A percentile compares a stretch with the other conserved stretches of the same genome.
Evolutionary conservation across 2,329 filamentous ascomycete genomes (phyloP).

Genomic region (Cordyceps farinosa): DNA sequence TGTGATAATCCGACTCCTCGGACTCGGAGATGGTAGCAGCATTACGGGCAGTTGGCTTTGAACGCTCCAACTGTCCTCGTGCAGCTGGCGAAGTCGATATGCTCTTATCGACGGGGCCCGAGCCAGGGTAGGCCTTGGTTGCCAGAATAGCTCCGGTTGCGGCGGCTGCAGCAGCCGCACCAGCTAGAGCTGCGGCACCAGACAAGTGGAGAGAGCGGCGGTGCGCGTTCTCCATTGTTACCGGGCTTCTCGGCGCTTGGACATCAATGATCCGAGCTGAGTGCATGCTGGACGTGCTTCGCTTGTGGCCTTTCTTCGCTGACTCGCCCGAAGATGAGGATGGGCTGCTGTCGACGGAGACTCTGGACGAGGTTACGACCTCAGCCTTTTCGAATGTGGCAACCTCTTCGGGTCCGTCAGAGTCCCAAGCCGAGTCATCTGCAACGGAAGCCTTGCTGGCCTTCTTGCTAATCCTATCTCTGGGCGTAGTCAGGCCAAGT

Average conservation of each 20-base stretch:
- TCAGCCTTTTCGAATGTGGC: constrained; percentile 53
- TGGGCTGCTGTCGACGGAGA: constrained; percentile 51
- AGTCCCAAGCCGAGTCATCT: constrained; percentile 14
- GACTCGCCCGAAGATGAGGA: constrained; percentile 49
- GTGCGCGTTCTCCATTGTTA: constrained; percentile 41
- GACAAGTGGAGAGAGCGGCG: constrained; percentile 39
- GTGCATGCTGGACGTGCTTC: constrained; percentile 46
- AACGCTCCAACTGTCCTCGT: constrained; percentile 14
- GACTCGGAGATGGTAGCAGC: constrained; percentile 40
- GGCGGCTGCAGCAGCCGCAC: constrained; percentile 11
- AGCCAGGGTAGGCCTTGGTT: constrained; percentile 31
- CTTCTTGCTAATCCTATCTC: not conserved
- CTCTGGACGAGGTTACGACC: constrained; percentile 53
- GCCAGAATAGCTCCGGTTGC: constrained; percentile 6
- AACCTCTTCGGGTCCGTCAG: constrained; percentile 42
- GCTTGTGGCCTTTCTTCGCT: constrained; percentile 36
- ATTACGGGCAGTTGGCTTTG: constrained; percentile 16
- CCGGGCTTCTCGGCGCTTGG: constrained; percentile 47
- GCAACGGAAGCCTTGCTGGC: not conserved
- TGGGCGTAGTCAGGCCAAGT: constrained; percentile 7
- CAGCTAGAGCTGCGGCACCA: constrained; percentile 37
- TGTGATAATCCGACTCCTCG: constrained; percentile 30
- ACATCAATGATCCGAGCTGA: constrained; percentile 59
- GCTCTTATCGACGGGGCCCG: constrained; percentile 37
- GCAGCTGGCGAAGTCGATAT: constrained; percentile 17